Conservation (phyloP, 208 protist species). For the Crithidia bombi region DNA sequence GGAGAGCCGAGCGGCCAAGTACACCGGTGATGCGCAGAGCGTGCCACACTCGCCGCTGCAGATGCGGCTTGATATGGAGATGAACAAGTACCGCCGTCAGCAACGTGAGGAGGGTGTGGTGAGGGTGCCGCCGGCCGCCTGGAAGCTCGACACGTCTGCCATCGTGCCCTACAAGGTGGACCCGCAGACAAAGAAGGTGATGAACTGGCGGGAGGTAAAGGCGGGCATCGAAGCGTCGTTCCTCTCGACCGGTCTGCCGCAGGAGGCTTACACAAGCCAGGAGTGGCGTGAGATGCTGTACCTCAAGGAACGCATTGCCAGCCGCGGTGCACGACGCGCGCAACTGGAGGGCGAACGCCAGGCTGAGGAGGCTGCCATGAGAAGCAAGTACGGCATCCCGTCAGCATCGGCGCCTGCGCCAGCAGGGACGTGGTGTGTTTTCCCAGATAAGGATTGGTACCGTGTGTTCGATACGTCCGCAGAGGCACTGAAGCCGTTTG, state of each 20-base stretch:
- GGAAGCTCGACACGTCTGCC: slow-evolving; percentile 67
- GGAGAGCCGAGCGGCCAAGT: slow-evolving; percentile 56
- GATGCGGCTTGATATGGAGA: slow-evolving; percentile 88
- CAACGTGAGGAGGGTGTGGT: slow-evolving; percentile 90
- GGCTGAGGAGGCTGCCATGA: slow-evolving; percentile 34
- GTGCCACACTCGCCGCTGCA: slow-evolving; percentile 83
- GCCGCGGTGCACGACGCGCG: slow-evolving; percentile 50
- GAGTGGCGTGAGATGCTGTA: slow-evolving; percentile 83
- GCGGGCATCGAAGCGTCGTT: slow-evolving; percentile 87
- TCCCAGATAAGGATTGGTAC: slow-evolving; percentile 81
- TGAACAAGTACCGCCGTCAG: slow-evolving; percentile 74
- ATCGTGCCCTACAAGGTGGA: slow-evolving; percentile 88
- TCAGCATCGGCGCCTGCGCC: not conserved
- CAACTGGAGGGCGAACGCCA: slow-evolving; percentile 52
- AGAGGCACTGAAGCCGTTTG: slow-evolving; percentile 59
- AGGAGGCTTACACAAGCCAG: slow-evolving; percentile 73
- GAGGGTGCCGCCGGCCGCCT: slow-evolving; percentile 78
- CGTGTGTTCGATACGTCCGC: slow-evolving; percentile 68
- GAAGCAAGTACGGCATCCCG: slow-evolving; percentile 16
- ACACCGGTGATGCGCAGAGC: slow-evolving; percentile 70
- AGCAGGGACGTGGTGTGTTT: slow-evolving; percentile 37
- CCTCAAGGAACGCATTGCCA: slow-evolving; percentile 58
- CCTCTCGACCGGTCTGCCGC: slow-evolving; percentile 70
- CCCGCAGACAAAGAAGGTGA: slow-evolving; percentile 61
- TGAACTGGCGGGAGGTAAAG: slow-evolving; percentile 91